Evolutionary conservation across 2,329 filamentous ascomycete genomes (phyloP).

Genomic region (Ceratocystis huliohia): DNA sequence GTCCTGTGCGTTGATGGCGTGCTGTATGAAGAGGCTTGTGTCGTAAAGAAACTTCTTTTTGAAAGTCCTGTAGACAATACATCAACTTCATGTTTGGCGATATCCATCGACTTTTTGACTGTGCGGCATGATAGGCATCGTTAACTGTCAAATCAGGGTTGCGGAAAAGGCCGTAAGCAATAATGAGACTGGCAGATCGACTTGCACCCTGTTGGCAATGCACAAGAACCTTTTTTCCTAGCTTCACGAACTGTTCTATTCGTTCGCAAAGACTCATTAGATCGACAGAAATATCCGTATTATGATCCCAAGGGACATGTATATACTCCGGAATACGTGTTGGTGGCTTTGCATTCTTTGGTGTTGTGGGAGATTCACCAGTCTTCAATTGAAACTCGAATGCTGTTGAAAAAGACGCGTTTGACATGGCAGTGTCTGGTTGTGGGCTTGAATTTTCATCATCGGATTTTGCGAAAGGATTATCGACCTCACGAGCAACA

Average conservation of each 20-base stretch:
- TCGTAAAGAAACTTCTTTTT: conserved; percentile 47
- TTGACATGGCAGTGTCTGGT: conserved; percentile 44
- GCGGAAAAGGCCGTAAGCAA: conserved; percentile 72
- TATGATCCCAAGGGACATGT: conserved; percentile 79
- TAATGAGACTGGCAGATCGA: conserved; percentile 72
- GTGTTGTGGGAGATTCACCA: conserved; percentile 39
- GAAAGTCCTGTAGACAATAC: conserved; percentile 77
- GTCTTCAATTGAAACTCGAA: conserved; percentile 24
- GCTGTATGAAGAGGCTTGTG: conserved; percentile 35
- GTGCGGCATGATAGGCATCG: conserved; percentile 69
- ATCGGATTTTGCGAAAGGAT: conserved; percentile 47
- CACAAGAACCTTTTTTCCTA: conserved; percentile 66
- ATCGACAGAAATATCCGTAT: conserved; percentile 71
- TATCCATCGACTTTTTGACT: conserved; percentile 74
- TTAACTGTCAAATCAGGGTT: conserved; percentile 66
- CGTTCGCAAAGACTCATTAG: conserved; percentile 61
- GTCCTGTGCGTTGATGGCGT: conserved; percentile 37
- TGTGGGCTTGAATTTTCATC: conserved; percentile 30
- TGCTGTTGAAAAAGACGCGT: conserved; percentile 34
- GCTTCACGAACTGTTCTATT: conserved; percentile 58
- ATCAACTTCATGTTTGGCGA: conserved; percentile 86
- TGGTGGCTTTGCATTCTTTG: conserved; percentile 39
- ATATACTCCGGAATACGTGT: conserved; percentile 59
- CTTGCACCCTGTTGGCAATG: conserved; percentile 82
- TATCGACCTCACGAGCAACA: conserved; percentile 67